Evolutionary conservation across 1,284 basidiomycete genomes (phyloP).

Genomic region (Exsudoporus floridanus): DNA sequence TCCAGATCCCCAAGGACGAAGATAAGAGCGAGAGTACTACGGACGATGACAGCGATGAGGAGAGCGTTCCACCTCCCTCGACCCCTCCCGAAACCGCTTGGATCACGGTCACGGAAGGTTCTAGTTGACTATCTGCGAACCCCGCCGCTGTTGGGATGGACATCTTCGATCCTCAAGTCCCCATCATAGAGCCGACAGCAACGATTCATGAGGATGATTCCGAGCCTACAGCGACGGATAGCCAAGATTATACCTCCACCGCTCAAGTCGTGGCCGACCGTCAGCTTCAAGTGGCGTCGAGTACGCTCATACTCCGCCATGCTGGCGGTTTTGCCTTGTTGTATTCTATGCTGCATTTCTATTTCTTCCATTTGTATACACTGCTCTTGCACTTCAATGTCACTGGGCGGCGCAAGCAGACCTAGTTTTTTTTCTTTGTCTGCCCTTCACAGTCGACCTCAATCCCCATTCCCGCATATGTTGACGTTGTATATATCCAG

Average conservation of each 20-base stretch:
- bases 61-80: conserved; percentile 30
- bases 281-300: conserved; percentile 26
- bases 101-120: conserved; percentile 30
- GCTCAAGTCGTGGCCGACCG: conserved; percentile 16
- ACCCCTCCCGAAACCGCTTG: conserved; percentile 35
- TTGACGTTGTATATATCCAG: conserved; percentile 35
- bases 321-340: conserved; percentile 43
- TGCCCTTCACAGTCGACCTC: conserved; percentile 2
- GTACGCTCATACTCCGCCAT: conserved; percentile 38
- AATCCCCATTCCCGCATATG: conserved; percentile 14
- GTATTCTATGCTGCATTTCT: conserved; percentile 48
- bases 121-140: conserved; percentile 37
- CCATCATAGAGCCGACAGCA: conserved; percentile 26
- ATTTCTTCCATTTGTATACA: conserved; percentile 53
- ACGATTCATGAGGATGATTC: conserved; percentile 18
- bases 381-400: conserved; percentile 44
- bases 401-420: conserved; percentile 29
- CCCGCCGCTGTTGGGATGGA: conserved; percentile 22
- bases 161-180: conserved; percentile 13
- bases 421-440: conserved; percentile 17
- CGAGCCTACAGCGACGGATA: conserved; percentile 21
- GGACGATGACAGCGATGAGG: conserved; percentile 35
- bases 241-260: conserved; percentile 20
- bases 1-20: conserved; percentile 29
- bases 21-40: conserved; percentile 29